Evolutionary conservation across 139 green algal species (phyloP).

Genomic region (Tetraselmis striata): DNA sequence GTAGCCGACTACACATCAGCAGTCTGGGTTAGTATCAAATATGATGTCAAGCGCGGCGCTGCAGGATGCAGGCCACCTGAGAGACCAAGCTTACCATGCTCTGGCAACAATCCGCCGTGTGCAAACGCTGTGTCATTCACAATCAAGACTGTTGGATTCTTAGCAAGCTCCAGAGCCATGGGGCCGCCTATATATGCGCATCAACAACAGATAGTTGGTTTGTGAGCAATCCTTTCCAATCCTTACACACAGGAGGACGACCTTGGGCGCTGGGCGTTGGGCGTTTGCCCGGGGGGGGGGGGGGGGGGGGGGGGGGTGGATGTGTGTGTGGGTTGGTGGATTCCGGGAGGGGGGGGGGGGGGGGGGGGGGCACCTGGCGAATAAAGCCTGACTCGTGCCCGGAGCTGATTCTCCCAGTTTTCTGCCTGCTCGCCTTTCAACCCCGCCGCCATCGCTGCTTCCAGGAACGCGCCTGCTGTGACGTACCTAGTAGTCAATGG

Average conservation of each 20-base stretch:
- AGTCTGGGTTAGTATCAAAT: too few relatives aligned
- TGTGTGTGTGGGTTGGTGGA: too few relatives aligned
- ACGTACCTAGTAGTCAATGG: slow-evolving; percentile 58
- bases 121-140: slow-evolving; percentile 90
- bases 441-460: slow-evolving; percentile 68
- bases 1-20: slow-evolving; percentile 53
- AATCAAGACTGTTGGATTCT: slow-evolving; percentile 83
- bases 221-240: too few relatives aligned
- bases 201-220: background rate
- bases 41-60: too few relatives aligned
- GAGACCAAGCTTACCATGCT: slow-evolving; percentile 77
- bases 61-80: too few relatives aligned
- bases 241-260: too few relatives aligned
- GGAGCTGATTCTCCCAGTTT: slow-evolving; percentile 40
- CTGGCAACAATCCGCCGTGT: slow-evolving; percentile 79
- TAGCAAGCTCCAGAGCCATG: slow-evolving; percentile 72
- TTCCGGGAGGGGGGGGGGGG: too few relatives aligned
- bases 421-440: slow-evolving; percentile 48
- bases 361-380: slow-evolving; percentile 51
- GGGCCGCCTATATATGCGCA: slow-evolving; percentile 29
- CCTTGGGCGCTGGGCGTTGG: too few relatives aligned
- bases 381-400: slow-evolving; percentile 63
- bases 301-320: too few relatives aligned
- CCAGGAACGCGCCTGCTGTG: slow-evolving; percentile 72
- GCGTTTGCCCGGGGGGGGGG: too few relatives aligned